phyloP scores from a whole-genome alignment of 2,329 filamentous ascomycete genomes.

The Diaporthe sp. region DNA sequence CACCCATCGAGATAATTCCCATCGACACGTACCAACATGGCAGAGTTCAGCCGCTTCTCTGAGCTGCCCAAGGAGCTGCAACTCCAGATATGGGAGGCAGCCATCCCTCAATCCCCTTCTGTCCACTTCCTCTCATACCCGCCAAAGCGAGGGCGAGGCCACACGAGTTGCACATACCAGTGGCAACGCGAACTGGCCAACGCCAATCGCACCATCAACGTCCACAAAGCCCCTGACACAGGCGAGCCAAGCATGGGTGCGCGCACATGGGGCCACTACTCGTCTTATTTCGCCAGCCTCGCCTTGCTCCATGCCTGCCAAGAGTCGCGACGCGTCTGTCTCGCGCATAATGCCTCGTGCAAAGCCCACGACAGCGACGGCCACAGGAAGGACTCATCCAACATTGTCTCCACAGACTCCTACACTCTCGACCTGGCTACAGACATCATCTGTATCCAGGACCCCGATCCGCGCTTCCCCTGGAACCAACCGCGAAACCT shows the following conservation, averaged over 20 bases:
- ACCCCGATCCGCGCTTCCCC: background rate
- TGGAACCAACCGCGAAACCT: background rate
- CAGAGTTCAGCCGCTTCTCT: background rate
- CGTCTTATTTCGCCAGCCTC: background rate
- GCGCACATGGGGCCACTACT: background rate
- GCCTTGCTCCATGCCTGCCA: background rate
- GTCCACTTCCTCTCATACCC: background rate
- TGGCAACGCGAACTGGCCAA: background rate
- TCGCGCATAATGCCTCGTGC: background rate
- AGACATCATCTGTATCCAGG: background rate
- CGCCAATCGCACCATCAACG: background rate
- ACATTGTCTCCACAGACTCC: background rate
- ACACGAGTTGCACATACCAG: background rate
- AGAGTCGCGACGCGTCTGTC: background rate
- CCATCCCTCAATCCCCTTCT: background rate
- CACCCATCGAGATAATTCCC: background rate
- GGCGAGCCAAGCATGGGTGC: background rate
- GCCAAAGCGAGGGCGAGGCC: too few relatives aligned
- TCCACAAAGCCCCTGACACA: background rate
- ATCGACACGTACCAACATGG: background rate
- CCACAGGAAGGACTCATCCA: background rate
- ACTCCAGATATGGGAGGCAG: slow-evolving; percentile 19
- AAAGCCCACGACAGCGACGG: background rate
- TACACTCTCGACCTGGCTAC: background rate
- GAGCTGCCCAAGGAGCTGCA: slow-evolving; percentile 10